Evolutionary conservation across 139 green algal genomes (phyloP).

Genomic region (Coccomyxa sp.): DNA sequence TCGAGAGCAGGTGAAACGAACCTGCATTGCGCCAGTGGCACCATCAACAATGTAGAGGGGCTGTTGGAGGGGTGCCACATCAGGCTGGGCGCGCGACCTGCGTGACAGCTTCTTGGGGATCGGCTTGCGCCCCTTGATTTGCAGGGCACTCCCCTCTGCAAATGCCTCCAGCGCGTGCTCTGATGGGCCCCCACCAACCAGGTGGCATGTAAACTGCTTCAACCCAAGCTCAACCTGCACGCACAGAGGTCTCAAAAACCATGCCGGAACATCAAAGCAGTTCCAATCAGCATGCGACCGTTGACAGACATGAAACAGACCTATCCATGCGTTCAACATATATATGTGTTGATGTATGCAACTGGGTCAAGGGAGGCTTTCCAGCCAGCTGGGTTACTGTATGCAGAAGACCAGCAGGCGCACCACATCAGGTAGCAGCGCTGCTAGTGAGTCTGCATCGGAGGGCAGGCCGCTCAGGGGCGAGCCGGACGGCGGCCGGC

Average conservation of each 20-base stretch:
- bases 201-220: background rate
- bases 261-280: no score
- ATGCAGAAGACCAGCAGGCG: background rate
- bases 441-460: background rate
- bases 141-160: background rate
- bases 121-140: background rate
- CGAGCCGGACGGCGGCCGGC: no score
- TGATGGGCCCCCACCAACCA: background rate
- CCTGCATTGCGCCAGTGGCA: background rate
- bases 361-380: no score
- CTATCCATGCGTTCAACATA: no score
- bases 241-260: no score
- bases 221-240: background rate
- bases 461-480: background rate
- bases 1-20: background rate
- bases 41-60: background rate
- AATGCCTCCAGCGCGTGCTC: background rate
- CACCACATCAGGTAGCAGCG: background rate
- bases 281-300: no score
- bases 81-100: background rate
- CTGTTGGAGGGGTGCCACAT: background rate
- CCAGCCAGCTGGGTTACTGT: no score
- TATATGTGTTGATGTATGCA: no score
- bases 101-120: background rate
- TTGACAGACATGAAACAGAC: no score